A percentile compares a stretch with the other conserved stretches of the same genome.
phyloP scores from a whole-genome alignment of 2,329 filamentous ascomycete species.

The Sarocladium brachiariae region DNA sequence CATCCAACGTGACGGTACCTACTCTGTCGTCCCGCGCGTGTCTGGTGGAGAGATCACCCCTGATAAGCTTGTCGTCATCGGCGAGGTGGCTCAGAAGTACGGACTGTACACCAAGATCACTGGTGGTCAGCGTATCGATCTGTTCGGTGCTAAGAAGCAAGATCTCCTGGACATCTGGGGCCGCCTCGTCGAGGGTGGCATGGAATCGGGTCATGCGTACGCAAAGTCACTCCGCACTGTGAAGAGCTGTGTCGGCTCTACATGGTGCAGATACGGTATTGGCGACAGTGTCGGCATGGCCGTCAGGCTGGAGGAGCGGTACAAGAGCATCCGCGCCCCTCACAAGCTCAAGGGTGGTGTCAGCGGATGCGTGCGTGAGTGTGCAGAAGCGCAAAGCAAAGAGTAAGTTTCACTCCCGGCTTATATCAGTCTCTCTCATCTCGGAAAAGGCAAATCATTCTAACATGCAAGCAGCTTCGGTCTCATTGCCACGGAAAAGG shows the following conservation, averaged over 20 bases:
- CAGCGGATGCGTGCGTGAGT: constrained; percentile 86
- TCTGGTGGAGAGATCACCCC: constrained; percentile 82
- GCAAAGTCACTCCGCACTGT: constrained; percentile 84
- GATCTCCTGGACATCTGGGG: constrained; percentile 79
- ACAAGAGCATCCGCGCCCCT: constrained; percentile 82
- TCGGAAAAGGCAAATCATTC: too few relatives aligned
- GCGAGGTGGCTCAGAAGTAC: constrained; percentile 77
- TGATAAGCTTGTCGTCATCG: constrained; percentile 77
- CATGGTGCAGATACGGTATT: constrained; percentile 85
- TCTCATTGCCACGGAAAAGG: constrained; percentile 85
- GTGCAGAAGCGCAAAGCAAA: constrained; percentile 87
- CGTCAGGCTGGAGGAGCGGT: constrained; percentile 77
- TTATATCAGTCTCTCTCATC: background rate
- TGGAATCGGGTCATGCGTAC: constrained; percentile 89
- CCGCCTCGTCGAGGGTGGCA: constrained; percentile 70
- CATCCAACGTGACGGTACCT: constrained; percentile 87
- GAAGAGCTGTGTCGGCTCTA: constrained; percentile 86
- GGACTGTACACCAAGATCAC: constrained; percentile 87
- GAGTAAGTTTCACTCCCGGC: constrained; percentile 48
- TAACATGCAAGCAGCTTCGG: constrained; percentile 56
- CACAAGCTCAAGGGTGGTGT: constrained; percentile 92
- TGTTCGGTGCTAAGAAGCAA: constrained; percentile 87
- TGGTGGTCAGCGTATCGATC: constrained; percentile 82
- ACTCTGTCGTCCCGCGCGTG: constrained; percentile 78
- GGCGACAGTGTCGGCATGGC: constrained; percentile 90